phyloP scores from a whole-genome alignment of 2,329 filamentous ascomycete genomes.

The Colletotrichum lupini region DNA sequence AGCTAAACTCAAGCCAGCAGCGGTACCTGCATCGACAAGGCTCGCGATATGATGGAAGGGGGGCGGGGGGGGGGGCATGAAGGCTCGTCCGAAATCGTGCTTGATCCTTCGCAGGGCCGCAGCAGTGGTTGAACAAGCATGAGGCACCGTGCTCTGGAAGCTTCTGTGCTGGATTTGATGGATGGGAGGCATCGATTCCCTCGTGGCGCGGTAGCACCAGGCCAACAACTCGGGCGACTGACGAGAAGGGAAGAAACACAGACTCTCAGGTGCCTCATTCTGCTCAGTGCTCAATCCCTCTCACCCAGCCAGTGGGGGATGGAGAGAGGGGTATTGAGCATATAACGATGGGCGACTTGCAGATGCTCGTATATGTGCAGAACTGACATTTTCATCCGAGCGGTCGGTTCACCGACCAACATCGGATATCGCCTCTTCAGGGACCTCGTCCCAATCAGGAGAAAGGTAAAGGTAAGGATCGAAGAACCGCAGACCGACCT shows the following conservation, averaged over 20 bases:
- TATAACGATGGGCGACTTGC: neutral
- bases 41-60: no score
- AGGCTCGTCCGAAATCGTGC: constrained; percentile 8
- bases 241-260: neutral
- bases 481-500: neutral
- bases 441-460: neutral
- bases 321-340: neutral
- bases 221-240: neutral
- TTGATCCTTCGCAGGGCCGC: neutral
- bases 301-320: neutral
- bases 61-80: no score
- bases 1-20: neutral
- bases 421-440: constrained; percentile 11
- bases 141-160: neutral
- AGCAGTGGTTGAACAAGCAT: neutral
- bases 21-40: no score
- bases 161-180: neutral
- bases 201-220: constrained; percentile 16
- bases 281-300: neutral
- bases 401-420: neutral
- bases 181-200: neutral
- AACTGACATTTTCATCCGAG: constrained; percentile 26
- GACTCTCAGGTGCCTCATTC: neutral
- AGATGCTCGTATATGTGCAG: constrained; percentile 15
- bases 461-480: neutral